These are phyloP conservation scores for Polychaeton citri DNA, from an alignment of 2,329 filamentous ascomycete species.

Conservation along the genomic window DNA sequence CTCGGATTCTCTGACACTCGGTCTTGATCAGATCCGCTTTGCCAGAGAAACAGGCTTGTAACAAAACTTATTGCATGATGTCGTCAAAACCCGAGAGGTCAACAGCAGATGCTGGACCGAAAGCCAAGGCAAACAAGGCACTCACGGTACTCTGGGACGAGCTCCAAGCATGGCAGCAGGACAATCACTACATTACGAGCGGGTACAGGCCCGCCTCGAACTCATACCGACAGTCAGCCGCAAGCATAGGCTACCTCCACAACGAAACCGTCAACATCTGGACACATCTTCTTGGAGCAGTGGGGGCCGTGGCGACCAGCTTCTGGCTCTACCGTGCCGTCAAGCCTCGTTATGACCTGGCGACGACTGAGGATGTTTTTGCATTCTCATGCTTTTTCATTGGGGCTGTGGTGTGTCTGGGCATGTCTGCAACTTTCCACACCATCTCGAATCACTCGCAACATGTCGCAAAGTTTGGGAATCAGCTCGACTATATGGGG, in stretches of 20 bases:
- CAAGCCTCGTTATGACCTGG: slow-evolving; percentile 51
- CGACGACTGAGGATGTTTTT: slow-evolving; percentile 49
- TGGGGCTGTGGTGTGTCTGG: slow-evolving; percentile 39
- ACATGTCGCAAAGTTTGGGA: slow-evolving; percentile 65
- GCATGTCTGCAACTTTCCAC: slow-evolving; percentile 58
- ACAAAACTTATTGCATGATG: no score
- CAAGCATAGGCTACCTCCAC: slow-evolving; percentile 49
- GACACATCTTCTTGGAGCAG: slow-evolving; percentile 54
- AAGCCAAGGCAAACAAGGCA: slow-evolving; percentile 15
- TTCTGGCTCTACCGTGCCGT: slow-evolving; percentile 44
- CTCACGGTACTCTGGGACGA: slow-evolving; percentile 34
- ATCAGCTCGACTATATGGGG: slow-evolving; percentile 87
- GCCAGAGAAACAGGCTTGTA: no score
- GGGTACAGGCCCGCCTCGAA: slow-evolving; percentile 52
- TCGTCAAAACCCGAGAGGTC: no score
- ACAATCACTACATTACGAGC: slow-evolving; percentile 56
- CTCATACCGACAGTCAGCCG: slow-evolving; percentile 45
- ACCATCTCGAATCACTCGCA: slow-evolving; percentile 74
- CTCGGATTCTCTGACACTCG: no score
- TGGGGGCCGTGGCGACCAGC: slow-evolving; percentile 41
- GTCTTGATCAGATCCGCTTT: no score
- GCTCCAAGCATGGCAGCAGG: slow-evolving; percentile 34
- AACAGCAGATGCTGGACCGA: no score
- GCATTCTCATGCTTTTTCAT: slow-evolving; percentile 69
- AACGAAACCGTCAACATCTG: slow-evolving; percentile 63